These are phyloP conservation scores for Triangularia setosa DNA, from an alignment of 2,329 filamentous ascomycete species.

Conservation along the genomic window DNA sequence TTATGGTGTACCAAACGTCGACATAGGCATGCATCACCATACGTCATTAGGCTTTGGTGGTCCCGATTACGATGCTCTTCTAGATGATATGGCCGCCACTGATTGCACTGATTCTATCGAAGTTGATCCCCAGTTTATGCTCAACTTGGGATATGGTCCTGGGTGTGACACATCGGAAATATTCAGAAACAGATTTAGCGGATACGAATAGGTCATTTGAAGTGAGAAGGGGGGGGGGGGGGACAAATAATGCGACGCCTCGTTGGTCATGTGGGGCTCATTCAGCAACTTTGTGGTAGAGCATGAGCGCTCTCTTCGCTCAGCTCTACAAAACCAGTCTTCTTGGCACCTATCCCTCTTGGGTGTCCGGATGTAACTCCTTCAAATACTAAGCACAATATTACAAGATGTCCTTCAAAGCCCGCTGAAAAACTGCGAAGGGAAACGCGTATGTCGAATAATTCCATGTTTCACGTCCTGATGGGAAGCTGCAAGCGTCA, in stretches of 20 bases:
- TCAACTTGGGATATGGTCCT: slow-evolving; percentile 61
- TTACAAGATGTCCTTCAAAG: not conserved
- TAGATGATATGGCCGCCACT: slow-evolving; percentile 50
- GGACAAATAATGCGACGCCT: not conserved
- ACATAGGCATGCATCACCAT: not conserved
- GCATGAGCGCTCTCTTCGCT: too few species aligned
- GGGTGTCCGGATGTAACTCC: too few species aligned
- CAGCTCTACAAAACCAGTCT: too few species aligned
- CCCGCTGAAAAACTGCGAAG: too few species aligned
- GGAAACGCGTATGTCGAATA: too few species aligned
- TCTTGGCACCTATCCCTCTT: too few species aligned
- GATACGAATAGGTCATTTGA: not conserved
- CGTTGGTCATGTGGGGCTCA: not conserved
- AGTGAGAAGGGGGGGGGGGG: not conserved
- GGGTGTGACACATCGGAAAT: slow-evolving; percentile 51
- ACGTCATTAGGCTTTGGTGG: slow-evolving; percentile 22
- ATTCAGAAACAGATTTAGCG: slow-evolving; percentile 14
- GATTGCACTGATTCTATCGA: slow-evolving; percentile 48
- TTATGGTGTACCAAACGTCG: not conserved
- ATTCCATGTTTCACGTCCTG: too few species aligned
- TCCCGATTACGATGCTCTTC: slow-evolving; percentile 48
- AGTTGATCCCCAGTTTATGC: slow-evolving; percentile 61
- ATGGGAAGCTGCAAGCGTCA: too few species aligned
- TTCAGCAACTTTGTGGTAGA: not conserved
- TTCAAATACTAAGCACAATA: not conserved